A percentile compares a stretch with the other conserved stretches of the same genome.
phyloP scores from a whole-genome alignment of 1,139 yeast genomes.

The Zygoascus hellenicus region DNA sequence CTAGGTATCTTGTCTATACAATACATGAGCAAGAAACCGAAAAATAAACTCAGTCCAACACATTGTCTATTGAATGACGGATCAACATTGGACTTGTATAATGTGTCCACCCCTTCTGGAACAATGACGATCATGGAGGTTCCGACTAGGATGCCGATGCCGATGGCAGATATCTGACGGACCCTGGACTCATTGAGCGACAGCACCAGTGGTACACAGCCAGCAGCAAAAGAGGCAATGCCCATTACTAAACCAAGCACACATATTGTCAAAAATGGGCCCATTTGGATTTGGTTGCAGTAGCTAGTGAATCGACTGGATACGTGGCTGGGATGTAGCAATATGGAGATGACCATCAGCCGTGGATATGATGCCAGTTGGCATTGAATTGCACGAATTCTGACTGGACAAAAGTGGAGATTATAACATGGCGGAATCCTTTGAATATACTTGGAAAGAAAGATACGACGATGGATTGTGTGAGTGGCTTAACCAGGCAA shows the following conservation, averaged over 20 bases:
- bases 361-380: background rate
- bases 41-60: slow-evolving; percentile 38
- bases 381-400: background rate
- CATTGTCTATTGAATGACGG: slow-evolving; percentile 19
- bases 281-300: slow-evolving; percentile 15
- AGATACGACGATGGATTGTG: no score
- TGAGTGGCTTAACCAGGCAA: no score
- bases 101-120: slow-evolving; percentile 61
- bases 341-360: no score
- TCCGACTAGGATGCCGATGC: slow-evolving; percentile 60
- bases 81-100: slow-evolving; percentile 29
- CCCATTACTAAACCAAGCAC: slow-evolving; percentile 29
- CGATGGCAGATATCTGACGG: slow-evolving; percentile 42
- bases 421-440: no score
- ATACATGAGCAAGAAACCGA: slow-evolving; percentile 51
- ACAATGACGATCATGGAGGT: slow-evolving; percentile 59
- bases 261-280: slow-evolving; percentile 23
- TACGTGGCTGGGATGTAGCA: no score
- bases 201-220: slow-evolving; percentile 36
- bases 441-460: no score
- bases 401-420: no score
- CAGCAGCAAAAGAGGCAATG: slow-evolving; percentile 33
- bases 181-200: slow-evolving; percentile 31
- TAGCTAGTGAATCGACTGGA: background rate
- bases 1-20: slow-evolving; percentile 40